Percentiles rank a stretch among this genome's conserved stretches.
Conservation (phyloP, 225 moss, liverwort and hornwort genomes). For the Takakia lepidozioides region DNA sequence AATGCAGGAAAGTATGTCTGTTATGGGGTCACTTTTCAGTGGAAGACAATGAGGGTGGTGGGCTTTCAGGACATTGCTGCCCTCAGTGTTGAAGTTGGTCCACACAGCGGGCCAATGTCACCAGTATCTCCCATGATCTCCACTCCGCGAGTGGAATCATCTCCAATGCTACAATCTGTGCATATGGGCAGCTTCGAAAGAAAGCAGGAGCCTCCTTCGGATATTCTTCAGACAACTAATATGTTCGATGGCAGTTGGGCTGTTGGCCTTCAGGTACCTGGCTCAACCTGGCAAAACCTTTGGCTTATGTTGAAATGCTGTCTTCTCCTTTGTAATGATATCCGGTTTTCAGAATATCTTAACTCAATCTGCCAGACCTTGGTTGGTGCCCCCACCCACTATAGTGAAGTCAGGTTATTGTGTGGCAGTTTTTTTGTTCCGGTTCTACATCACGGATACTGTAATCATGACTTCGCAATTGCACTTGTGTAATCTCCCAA, state of each 20-base stretch:
- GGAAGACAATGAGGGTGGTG: constrained; percentile 21
- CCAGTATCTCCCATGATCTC: constrained; percentile 25
- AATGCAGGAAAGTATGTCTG: no score
- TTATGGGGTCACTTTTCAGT: constrained; percentile 9
- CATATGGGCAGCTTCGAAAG: constrained; percentile 43
- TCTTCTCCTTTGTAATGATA: no score
- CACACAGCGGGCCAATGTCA: constrained; percentile 42
- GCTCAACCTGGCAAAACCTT: no score
- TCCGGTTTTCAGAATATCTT: no score
- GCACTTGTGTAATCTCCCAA: no score
- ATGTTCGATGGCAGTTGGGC: constrained; percentile 49
- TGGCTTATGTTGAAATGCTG: no score
- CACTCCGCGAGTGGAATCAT: constrained; percentile 29
- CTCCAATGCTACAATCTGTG: constrained; percentile 35
- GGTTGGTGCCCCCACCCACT: not conserved
- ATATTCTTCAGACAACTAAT: constrained; percentile 31
- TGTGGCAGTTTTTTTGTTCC: no score
- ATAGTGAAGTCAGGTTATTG: no score
- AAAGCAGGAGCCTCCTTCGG: constrained; percentile 37
- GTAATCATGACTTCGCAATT: no score
- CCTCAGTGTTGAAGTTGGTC: constrained; percentile 14
- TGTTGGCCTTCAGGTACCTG: constrained; percentile 31
- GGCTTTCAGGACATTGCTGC: constrained; percentile 25
- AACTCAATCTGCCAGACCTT: not conserved
- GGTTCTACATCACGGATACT: no score